Base-by-base conservation (phyloP, 331 rosid species). In the Rhamnella rubrinervis region DNA sequence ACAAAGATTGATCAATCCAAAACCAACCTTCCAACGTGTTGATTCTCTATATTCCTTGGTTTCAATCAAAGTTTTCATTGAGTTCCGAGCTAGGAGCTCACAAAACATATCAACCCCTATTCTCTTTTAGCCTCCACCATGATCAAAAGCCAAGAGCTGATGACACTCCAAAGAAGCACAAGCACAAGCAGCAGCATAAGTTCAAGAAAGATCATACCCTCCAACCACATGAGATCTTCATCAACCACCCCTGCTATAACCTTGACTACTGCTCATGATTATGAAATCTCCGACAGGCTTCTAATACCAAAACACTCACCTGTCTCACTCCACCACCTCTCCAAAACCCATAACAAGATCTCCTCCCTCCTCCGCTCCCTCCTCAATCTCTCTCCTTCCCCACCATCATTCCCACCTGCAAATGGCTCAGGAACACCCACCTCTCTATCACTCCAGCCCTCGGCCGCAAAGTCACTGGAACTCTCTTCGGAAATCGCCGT, bases 401-500 rank as follows among this genome's bases (percentile, higher is more conserved):
- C 21, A 39, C 84, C 61, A 57, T 82, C 3, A 31, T 85, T 65
- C 90, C 93, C 3, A 69, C 93, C 37, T 92, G 92, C 75, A 89
- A 85, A 52, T 88, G 96, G 96, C 93, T 90, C 18, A 44, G 96
- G 5, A 59, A 86, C 61, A 84, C 92, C 16, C 59, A 73, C 28
- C 85, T 83, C 72, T 88, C 93, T 25, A 61, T 79, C 10, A 72
- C 81, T 4, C 88, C 92, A 6, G 74, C 92, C 8, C 56, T 70
- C 0, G 80, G 85, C 63, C 75, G 97, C 0, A 88, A 85, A 46
- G 90, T 93, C 77, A 88, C 97, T 65, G 98, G 98, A 6, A 88
- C 98, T 12, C 97, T 93, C 71, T 93, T 93, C 53, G 98, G 98
- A 4, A 71, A 82, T 78, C 97, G 98, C 56, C 90, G 91, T 0